phyloP scores from a whole-genome alignment of 2,329 filamentous ascomycete genomes.

The Colletotrichum falcatum region DNA sequence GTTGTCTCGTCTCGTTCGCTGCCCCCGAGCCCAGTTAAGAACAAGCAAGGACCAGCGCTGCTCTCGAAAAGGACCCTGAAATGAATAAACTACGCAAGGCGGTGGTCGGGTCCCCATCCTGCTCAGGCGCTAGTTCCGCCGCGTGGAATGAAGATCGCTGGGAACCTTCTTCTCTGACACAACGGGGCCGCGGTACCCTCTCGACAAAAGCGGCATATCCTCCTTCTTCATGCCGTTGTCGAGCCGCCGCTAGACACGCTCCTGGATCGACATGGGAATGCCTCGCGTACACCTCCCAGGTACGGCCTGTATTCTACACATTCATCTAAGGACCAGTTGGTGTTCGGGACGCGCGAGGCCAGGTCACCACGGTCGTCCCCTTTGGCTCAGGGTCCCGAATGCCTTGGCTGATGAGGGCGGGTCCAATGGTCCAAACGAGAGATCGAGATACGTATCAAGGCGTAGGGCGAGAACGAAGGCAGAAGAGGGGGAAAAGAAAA shows the following conservation, averaged over 20 bases:
- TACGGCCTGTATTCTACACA: conserved; percentile 4
- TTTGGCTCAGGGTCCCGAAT: not conserved
- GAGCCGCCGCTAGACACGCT: conserved; percentile 21
- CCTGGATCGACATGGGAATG: not conserved
- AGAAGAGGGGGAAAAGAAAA: not conserved
- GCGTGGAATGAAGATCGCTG: conserved; percentile 33
- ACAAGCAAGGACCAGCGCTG: conserved; percentile 33
- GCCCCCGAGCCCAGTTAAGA: conserved; percentile 8
- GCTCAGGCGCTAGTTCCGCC: conserved; percentile 18
- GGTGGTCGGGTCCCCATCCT: conserved; percentile 1
- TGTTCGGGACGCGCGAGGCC: not conserved
- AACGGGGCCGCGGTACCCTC: conserved; percentile 3
- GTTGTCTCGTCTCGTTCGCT: conserved; percentile 13
- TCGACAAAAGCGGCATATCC: not conserved
- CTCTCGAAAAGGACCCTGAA: conserved; percentile 33
- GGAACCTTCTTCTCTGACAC: conserved; percentile 21
- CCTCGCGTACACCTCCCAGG: not conserved
- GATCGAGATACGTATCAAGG: too few relatives aligned
- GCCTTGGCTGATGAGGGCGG: not conserved
- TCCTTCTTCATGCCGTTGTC: conserved; percentile 23
- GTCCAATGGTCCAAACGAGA: conserved; percentile 3
- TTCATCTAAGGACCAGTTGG: conserved; percentile 19
- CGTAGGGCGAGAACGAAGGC: not conserved
- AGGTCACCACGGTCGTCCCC: not conserved
- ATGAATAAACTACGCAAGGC: conserved; percentile 35